Conservation (phyloP, 2,329 filamentous ascomycete genomes). For the Arthrobotrys megalospora region DNA sequence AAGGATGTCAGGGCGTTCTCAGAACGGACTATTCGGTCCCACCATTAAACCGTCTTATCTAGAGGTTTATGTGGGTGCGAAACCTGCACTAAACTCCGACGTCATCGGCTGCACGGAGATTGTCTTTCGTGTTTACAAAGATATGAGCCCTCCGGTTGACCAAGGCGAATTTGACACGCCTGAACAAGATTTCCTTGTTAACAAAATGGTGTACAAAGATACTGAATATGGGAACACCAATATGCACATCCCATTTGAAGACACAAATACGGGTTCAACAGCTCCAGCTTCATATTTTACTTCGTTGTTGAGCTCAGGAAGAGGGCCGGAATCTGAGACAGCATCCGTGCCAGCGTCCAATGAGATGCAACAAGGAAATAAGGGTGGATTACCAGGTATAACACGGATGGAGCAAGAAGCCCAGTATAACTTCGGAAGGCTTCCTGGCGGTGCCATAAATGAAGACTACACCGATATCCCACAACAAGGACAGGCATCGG, state of each 20-base stretch:
- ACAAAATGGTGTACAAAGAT: background rate
- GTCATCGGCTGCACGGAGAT: slow-evolving; percentile 40
- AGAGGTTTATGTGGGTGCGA: slow-evolving; percentile 11
- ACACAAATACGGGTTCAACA: background rate
- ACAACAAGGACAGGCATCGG: too few species aligned
- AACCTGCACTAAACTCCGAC: background rate
- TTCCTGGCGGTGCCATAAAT: background rate
- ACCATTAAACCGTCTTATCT: slow-evolving; percentile 37
- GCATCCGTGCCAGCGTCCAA: background rate
- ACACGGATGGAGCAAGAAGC: background rate
- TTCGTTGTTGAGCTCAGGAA: background rate
- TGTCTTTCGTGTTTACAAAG: slow-evolving; percentile 29
- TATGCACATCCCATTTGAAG: background rate
- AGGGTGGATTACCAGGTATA: background rate
- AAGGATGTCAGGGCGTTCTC: slow-evolving; percentile 7
- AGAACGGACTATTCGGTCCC: background rate
- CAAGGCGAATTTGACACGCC: background rate
- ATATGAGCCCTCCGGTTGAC: background rate
- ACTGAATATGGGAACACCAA: background rate
- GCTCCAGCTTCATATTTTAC: background rate
- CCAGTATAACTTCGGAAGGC: background rate
- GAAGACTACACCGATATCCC: background rate
- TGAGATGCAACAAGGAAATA: background rate
- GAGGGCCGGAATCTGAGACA: background rate
- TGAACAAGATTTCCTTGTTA: slow-evolving; percentile 14